Conservation (phyloP, 2,329 filamentous ascomycete genomes). For the Juglanconis oblonga region DNA sequence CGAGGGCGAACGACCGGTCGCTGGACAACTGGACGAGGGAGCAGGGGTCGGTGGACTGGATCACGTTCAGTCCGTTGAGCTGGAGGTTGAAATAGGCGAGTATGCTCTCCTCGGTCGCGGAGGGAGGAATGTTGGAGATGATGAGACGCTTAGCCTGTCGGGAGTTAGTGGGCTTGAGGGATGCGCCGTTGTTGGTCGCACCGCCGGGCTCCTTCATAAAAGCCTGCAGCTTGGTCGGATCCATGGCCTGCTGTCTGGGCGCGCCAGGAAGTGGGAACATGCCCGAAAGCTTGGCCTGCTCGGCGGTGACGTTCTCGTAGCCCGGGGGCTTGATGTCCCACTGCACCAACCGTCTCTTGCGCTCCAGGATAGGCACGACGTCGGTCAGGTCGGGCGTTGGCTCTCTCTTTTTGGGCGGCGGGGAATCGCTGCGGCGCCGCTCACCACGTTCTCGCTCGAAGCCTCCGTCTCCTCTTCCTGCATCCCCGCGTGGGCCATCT, state of each 20-base stretch:
- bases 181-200: conserved; percentile 62
- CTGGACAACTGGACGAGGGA: conserved; percentile 77
- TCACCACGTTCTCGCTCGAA: conserved; percentile 40
- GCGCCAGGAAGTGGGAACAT: conserved; percentile 98
- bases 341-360: conserved; percentile 90
- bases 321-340: conserved; percentile 99
- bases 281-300: conserved; percentile 96
- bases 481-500: conserved; percentile 36
- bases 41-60: conserved; percentile 81
- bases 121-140: conserved; percentile 74
- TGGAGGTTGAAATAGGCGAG: conserved; percentile 92
- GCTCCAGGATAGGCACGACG: conserved; percentile 74
- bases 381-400: conserved; percentile 93
- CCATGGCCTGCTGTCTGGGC: conserved; percentile 91
- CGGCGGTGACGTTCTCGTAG: conserved; percentile 96
- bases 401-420: conserved; percentile 86
- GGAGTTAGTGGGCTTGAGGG: conserved; percentile 87
- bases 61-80: conserved; percentile 92
- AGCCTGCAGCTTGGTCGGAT: conserved; percentile 87
- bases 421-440: conserved; percentile 72
- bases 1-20: conserved; percentile 75
- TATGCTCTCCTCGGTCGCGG: conserved; percentile 71
- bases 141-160: conserved; percentile 92
- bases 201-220: conserved; percentile 90
- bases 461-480: conserved; percentile 37